Evolutionary conservation across 306 rosid species (phyloP).

Genomic region (Quercus parvula): DNA sequence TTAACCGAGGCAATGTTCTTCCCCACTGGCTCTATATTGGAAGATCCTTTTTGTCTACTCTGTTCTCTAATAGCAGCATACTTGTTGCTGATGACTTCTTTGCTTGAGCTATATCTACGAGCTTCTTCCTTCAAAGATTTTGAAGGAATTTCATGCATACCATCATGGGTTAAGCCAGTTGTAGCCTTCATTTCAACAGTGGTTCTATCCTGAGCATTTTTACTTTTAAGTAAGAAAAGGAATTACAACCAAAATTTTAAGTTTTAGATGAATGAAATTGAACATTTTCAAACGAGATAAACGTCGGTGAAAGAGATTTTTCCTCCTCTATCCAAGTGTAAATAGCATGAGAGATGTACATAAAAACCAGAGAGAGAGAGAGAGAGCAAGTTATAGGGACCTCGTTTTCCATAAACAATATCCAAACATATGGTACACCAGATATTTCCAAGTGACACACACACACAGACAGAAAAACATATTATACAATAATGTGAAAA

Average conservation of each 20-base stretch:
- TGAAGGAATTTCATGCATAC: slow-evolving; percentile 35
- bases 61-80: slow-evolving; percentile 75
- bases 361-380: not conserved
- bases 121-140: slow-evolving; percentile 56
- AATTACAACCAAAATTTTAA: not conserved
- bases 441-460: not conserved
- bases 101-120: slow-evolving; percentile 60
- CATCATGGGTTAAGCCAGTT: slow-evolving; percentile 30
- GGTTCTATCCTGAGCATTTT: slow-evolving; percentile 53
- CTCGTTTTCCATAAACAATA: not conserved
- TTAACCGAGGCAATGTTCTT: slow-evolving; percentile 53
- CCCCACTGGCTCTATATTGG: slow-evolving; percentile 48
- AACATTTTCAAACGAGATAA: not conserved
- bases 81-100: slow-evolving; percentile 84
- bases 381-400: not conserved
- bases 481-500: not conserved
- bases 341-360: not conserved
- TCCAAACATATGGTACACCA: not conserved
- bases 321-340: not conserved
- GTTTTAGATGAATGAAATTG: not conserved
- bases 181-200: slow-evolving; percentile 64
- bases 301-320: not conserved
- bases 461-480: not conserved
- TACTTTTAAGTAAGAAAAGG: slow-evolving; percentile 11
- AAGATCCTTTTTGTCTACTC: slow-evolving; percentile 40